Evolutionary conservation across 202 grass and related monocot species (phyloP).

Genomic region (Carex sylvatica): DNA sequence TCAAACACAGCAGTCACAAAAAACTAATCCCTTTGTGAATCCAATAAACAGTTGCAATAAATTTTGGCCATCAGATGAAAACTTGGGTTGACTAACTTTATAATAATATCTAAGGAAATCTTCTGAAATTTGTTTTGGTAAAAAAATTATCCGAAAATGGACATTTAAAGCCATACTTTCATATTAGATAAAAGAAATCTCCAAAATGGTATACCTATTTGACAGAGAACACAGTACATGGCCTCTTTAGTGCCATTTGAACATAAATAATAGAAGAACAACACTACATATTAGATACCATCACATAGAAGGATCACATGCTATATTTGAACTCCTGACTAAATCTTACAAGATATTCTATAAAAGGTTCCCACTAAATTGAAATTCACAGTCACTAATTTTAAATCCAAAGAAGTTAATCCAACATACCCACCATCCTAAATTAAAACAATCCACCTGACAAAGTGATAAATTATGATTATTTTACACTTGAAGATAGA

Average conservation of each 20-base stretch:
- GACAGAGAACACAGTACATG: background rate
- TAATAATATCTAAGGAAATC: background rate
- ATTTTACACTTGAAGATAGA: background rate
- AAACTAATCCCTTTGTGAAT: background rate
- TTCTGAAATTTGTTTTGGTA: background rate
- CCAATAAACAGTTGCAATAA: background rate
- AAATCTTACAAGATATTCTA: background rate
- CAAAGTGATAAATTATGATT: background rate
- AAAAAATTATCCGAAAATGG: background rate
- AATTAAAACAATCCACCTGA: background rate
- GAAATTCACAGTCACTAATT: background rate
- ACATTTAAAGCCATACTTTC: background rate
- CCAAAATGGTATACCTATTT: background rate
- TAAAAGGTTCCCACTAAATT: background rate
- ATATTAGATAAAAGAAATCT: background rate
- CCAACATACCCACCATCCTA: background rate
- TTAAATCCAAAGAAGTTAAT: background rate
- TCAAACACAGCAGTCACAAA: background rate
- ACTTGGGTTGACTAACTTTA: background rate
- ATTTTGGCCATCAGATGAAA: background rate
- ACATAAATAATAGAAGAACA: background rate
- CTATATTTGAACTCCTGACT: background rate
- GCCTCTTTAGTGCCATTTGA: background rate
- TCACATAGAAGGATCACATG: background rate
- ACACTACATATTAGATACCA: background rate